These are phyloP conservation scores for Cyberlindnera saturnus DNA, from an alignment of 805 yeast genomes.

Conservation along the genomic window DNA sequence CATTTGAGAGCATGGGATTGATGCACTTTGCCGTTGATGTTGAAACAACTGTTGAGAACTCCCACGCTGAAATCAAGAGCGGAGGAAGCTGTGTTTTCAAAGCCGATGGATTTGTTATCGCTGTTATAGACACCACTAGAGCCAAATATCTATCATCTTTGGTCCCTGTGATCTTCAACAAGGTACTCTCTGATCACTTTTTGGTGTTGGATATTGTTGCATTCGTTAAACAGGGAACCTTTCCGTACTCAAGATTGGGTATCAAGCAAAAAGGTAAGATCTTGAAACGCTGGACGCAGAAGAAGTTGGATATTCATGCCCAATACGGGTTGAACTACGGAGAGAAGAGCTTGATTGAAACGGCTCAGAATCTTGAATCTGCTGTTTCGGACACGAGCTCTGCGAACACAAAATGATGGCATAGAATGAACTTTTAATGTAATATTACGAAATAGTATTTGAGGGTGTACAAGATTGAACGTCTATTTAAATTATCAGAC, in stretches of 20 bases:
- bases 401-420: slow-evolving; percentile 1
- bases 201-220: slow-evolving; percentile 78
- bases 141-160: slow-evolving; percentile 56
- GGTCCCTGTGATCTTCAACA: slow-evolving; percentile 78
- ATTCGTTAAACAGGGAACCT: slow-evolving; percentile 58
- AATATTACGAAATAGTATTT: too few species aligned
- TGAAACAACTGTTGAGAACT: slow-evolving; percentile 57
- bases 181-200: slow-evolving; percentile 74
- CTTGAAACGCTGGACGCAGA: slow-evolving; percentile 48
- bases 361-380: slow-evolving; percentile 39
- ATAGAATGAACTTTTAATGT: too few species aligned
- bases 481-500: too few species aligned
- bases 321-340: slow-evolving; percentile 60
- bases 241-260: slow-evolving; percentile 67
- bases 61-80: slow-evolving; percentile 37
- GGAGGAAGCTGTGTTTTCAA: slow-evolving; percentile 72
- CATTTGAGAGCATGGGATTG: slow-evolving; percentile 86
- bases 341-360: slow-evolving; percentile 53
- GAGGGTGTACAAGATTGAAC: too few species aligned
- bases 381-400: slow-evolving; percentile 7
- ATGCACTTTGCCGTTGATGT: slow-evolving; percentile 87
- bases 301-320: slow-evolving; percentile 35
- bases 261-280: slow-evolving; percentile 72
- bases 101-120: slow-evolving; percentile 72
- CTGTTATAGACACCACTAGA: slow-evolving; percentile 61